These are phyloP conservation scores for Ananas comosus DNA, from an alignment of 176 grass and related monocot species.

Conservation along the genomic window DNA sequence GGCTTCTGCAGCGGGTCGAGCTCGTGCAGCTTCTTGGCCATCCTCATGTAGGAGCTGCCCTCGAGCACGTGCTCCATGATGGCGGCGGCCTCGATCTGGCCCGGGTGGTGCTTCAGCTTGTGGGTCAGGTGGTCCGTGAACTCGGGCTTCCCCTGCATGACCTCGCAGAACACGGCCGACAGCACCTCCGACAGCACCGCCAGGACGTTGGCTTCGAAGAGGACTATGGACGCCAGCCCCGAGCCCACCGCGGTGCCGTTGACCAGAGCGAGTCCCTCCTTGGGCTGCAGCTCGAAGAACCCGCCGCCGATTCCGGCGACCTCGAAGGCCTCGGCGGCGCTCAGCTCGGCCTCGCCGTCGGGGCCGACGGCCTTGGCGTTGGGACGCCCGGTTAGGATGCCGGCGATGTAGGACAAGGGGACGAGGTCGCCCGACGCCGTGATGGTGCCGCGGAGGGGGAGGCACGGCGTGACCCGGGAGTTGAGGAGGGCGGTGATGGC, in stretches of 20 bases:
- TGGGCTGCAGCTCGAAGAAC: slow-evolving; percentile 86
- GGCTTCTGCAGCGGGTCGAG: slow-evolving; percentile 81
- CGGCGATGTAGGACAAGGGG: slow-evolving; percentile 53
- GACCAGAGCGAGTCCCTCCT: slow-evolving; percentile 90
- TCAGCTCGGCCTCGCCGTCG: background rate
- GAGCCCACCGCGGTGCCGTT: slow-evolving; percentile 92
- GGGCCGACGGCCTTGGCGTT: slow-evolving; percentile 12
- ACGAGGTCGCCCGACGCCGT: slow-evolving; percentile 56
- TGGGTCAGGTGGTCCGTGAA: slow-evolving; percentile 89
- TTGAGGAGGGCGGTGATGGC: slow-evolving; percentile 47
- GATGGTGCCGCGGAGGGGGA: slow-evolving; percentile 58
- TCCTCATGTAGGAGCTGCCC: slow-evolving; percentile 87
- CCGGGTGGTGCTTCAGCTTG: slow-evolving; percentile 94
- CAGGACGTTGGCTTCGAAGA: slow-evolving; percentile 70
- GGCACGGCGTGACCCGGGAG: slow-evolving; percentile 40
- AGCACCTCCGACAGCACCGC: slow-evolving; percentile 58
- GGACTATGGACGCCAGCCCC: slow-evolving; percentile 59
- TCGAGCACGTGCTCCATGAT: slow-evolving; percentile 89
- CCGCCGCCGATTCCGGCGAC: slow-evolving; percentile 57
- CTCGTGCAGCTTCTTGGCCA: slow-evolving; percentile 68
- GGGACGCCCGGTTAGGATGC: slow-evolving; percentile 44
- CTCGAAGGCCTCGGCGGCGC: slow-evolving; percentile 34
- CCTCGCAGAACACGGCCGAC: slow-evolving; percentile 81
- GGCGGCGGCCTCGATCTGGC: slow-evolving; percentile 83
- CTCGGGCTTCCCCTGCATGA: slow-evolving; percentile 88